phyloP scores from a whole-genome alignment of 2,329 filamentous ascomycete species.

The Bipolaris oryzae region DNA sequence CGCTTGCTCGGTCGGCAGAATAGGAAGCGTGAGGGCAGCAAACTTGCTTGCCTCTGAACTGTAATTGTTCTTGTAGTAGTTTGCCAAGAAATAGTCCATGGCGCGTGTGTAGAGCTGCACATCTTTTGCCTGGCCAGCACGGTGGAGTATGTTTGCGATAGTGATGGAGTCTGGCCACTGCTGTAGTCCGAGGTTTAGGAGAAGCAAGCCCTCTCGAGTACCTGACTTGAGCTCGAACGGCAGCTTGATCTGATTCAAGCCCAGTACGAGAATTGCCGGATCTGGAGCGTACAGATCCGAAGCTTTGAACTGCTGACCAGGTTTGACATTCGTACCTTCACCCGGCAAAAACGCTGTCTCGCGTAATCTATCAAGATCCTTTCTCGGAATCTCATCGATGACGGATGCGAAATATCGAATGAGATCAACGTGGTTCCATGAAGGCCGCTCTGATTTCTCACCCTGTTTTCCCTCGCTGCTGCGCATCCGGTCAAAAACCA shows the following conservation, averaged over 20 bases:
- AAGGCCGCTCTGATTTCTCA: conserved; percentile 53
- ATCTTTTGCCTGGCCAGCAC: conserved; percentile 60
- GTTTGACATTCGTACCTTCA: conserved; percentile 50
- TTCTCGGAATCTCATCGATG: conserved; percentile 80
- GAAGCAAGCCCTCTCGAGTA: conserved; percentile 71
- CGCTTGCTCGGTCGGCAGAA: conserved; percentile 72
- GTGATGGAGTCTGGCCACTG: conserved; percentile 73
- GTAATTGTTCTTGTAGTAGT: conserved; percentile 81
- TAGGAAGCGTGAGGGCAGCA: conserved; percentile 50
- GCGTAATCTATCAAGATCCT: conserved; percentile 79
- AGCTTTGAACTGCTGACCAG: conserved; percentile 44
- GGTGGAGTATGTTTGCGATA: conserved; percentile 78
- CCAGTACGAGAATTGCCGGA: conserved; percentile 38
- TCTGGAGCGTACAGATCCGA: conserved; percentile 46
- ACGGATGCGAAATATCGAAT: conserved; percentile 95
- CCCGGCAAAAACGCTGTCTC: conserved; percentile 81
- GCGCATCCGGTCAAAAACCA: conserved; percentile 87
- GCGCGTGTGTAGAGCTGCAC: conserved; percentile 67
- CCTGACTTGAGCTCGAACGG: conserved; percentile 71
- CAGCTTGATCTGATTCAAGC: conserved; percentile 63
- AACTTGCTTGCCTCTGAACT: conserved; percentile 62
- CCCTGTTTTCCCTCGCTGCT: conserved; percentile 59
- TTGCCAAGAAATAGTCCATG: conserved; percentile 81
- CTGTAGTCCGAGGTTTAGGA: conserved; percentile 74
- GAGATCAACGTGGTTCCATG: conserved; percentile 92